phyloP scores from a whole-genome alignment of 2,329 filamentous ascomycete species.

The Colletotrichum tamarilloi region DNA sequence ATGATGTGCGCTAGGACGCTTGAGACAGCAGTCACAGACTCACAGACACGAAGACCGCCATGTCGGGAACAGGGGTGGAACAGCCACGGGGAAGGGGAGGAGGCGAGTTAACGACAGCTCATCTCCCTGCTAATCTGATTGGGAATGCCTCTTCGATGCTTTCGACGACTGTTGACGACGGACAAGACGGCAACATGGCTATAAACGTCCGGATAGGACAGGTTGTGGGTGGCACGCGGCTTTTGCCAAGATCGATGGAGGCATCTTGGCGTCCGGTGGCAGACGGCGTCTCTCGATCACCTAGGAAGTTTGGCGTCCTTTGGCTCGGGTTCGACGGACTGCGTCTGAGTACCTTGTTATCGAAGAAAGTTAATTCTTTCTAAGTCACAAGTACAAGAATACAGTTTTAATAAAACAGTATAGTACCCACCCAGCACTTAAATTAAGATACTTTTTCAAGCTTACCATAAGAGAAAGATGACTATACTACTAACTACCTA shows the following conservation, averaged over 20 bases:
- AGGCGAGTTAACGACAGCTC: neutral
- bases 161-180: constrained; percentile 18
- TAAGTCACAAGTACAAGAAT: too few relatives aligned
- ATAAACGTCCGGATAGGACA: constrained; percentile 4
- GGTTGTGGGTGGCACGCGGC: neutral
- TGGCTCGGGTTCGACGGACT: neutral
- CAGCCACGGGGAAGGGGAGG: neutral
- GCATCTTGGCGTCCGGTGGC: constrained; percentile 22
- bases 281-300: neutral
- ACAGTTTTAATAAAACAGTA: too few relatives aligned
- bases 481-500: too few relatives aligned
- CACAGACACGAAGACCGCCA: neutral
- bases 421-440: too few relatives aligned
- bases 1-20: constrained; percentile 7
- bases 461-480: too few relatives aligned
- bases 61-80: neutral
- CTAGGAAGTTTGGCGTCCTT: neutral
- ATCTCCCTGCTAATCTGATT: neutral
- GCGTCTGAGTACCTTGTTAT: too few relatives aligned
- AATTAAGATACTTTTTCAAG: too few relatives aligned
- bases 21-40: neutral
- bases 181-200: neutral
- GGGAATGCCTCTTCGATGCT: constrained; percentile 12
- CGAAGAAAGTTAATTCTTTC: too few relatives aligned
- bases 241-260: constrained; percentile 23